Evolutionary conservation across 2,329 filamentous ascomycete genomes (phyloP), one percentile per base, ranked within the genome.

Genomic region (Penicillium italicum): DNA sequence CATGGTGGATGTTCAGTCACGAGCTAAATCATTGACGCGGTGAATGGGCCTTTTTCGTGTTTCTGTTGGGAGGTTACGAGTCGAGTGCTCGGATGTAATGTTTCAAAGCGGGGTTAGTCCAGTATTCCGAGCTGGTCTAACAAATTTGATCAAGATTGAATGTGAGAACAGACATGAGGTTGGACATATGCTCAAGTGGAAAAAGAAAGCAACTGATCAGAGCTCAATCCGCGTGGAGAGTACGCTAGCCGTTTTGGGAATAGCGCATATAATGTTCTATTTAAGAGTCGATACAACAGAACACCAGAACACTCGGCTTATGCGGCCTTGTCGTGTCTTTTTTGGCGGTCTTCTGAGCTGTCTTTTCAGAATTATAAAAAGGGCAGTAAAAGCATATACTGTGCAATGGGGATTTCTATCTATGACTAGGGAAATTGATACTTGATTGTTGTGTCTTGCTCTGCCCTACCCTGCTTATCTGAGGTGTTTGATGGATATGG

Each of bases 1-100:
- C 80, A 94, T 85, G 46, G 47, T 71, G 62, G 50, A 56, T 62
- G 62, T 52, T 47, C 38, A 28, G 43, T 34, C 41, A 18, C 28
- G 40, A 45, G 38, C 55, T 58, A 61, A 46, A 57, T 59, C 58
- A 62, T 63, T 42, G 53, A 56, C 53, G 40, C 49, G 57, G 45
- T 51, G 38, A 43, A 36, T 14, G 50, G 26, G 24, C 42, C 42
- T 38, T 55, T 55, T 55, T 40, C 26, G 40, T 16, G 43, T 28
- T 33, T 18, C 22, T 30, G 24, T 26, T 33, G 22, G 18, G 16
- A 18, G 26, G 14, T 40, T 51, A 41, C 28, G n/a, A 50, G 40
- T 22, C 12, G 26, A 18, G n/a, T 11, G 9, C 3, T 51, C 5
- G 22, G 38, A 12, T 9, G 11, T 18, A 12, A 10, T 31, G 0